Base-by-base conservation (phyloP, 2,329 filamentous ascomycete species). In the Microdochium trichocladiopsis region DNA sequence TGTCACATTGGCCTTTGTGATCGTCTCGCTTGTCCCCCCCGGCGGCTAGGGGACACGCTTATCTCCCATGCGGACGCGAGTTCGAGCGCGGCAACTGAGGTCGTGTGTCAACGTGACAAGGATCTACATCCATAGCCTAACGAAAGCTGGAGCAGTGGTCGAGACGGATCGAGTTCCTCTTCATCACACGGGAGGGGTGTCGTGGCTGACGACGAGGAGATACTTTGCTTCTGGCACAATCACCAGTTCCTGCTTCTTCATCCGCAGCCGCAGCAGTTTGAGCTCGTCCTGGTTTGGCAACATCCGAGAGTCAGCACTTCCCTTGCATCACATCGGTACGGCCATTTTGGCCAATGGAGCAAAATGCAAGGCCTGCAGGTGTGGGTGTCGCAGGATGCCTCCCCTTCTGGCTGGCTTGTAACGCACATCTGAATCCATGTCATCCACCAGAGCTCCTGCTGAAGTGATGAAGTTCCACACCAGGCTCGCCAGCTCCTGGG, bases 191-290 rank as follows among this genome's bases (percentile, higher is more conserved):
- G 83, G 79, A 37, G 87, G 85, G n/a, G 88, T 90, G 65, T 92
- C 88, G 69, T 93, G 88, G 52, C 93, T 80, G 36, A 91, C 86
- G 51, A 92, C 82, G 36, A 93, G 77, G 48, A 94, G 74, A 68
- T 88, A 95, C 63, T 89, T 91, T 41, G 80, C 64, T 66, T 93
- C 89, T 67, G 88, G 88, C 21, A 93, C 86, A 62, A 94, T 89
- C 54, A 94, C 86, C 56, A 94, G 72, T 68, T 95, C 90, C 60
- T 91, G 87, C 68, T 88, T 91, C 73, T 85, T 90, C n/a, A 88
- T 93, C 58, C 90, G 80, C 57, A 95, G 66, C 56, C 88, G 78
- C 50, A 94, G 69, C 48, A 94, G 73, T 69, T 86, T 90, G 56
- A 92, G 70, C 64, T 92, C 88, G 61, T 94, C 89, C 78, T 87